A percentile compares a stretch with the other conserved stretches of the same genome.
Conservation (phyloP, 345 rosid species). For the Rubroshorea leprosula region DNA sequence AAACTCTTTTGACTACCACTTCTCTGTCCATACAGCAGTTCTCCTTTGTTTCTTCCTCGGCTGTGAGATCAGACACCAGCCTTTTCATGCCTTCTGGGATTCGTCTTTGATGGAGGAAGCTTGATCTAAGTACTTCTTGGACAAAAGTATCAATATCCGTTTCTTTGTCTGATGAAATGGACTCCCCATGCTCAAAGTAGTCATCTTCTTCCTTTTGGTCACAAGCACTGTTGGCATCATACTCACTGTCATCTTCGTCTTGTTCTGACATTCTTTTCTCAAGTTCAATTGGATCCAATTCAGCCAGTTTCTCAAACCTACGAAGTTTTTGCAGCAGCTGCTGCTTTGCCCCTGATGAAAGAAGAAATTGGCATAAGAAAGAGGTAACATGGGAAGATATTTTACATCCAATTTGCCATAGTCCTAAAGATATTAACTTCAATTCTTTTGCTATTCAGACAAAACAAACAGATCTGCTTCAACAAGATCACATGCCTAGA, state of each 20-base stretch:
- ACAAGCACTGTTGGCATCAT: too few species aligned
- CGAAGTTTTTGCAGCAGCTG: slow-evolving; percentile 67
- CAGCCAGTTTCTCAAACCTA: slow-evolving; percentile 72
- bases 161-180: slow-evolving; percentile 19
- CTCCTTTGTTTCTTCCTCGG: slow-evolving; percentile 41
- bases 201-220: slow-evolving; percentile 28
- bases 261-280: slow-evolving; percentile 60
- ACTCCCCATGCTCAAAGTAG: slow-evolving; percentile 8
- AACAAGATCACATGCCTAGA: neutral
- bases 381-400: too few species aligned
- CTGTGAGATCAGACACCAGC: slow-evolving; percentile 53
- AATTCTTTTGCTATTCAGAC: too few species aligned
- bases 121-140: slow-evolving; percentile 26
- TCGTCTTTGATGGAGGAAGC: slow-evolving; percentile 18
- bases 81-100: slow-evolving; percentile 49
- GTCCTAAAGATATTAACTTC: too few species aligned
- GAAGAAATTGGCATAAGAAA: too few species aligned
- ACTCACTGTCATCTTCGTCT: slow-evolving; percentile 26
- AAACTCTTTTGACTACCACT: slow-evolving; percentile 40
- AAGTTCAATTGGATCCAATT: slow-evolving; percentile 72
- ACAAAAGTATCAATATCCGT: slow-evolving; percentile 25
- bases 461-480: neutral
- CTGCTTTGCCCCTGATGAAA: slow-evolving; percentile 67
- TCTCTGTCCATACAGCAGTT: slow-evolving; percentile 19
- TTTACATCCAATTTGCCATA: too few species aligned